phyloP scores from a whole-genome alignment of 305 asterid species.

The Fraxinus ornus region DNA sequence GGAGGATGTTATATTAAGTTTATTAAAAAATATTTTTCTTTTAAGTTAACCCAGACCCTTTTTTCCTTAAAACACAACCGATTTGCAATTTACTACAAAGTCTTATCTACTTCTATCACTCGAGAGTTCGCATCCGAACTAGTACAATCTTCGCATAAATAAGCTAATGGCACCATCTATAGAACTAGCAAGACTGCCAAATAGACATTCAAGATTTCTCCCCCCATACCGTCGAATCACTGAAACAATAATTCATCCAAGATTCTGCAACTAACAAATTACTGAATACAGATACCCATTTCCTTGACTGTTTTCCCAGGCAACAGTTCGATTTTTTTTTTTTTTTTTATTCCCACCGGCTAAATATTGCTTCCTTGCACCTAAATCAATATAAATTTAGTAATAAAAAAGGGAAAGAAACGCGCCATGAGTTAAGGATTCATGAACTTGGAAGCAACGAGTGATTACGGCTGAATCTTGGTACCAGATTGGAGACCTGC shows the following conservation, averaged over 20 bases:
- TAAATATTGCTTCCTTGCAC: background rate
- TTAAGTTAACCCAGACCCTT: background rate
- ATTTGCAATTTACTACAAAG: background rate
- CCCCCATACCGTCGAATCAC: background rate
- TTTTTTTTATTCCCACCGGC: too few relatives aligned
- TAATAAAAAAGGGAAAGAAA: background rate
- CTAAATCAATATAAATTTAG: background rate
- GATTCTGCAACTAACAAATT: background rate
- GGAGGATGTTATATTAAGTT: background rate
- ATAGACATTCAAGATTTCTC: background rate
- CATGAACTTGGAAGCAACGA: background rate
- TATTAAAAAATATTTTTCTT: too few relatives aligned
- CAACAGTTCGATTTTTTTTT: background rate
- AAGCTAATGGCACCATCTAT: background rate
- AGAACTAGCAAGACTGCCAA: background rate
- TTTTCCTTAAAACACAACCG: background rate
- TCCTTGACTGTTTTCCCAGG: background rate
- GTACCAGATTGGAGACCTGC: conserved; percentile 67
- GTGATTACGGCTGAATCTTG: conserved; percentile 57
- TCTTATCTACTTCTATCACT: background rate
- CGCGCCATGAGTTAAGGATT: background rate
- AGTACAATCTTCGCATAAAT: background rate
- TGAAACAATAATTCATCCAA: background rate
- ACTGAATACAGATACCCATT: background rate
- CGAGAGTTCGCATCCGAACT: background rate